A percentile compares a stretch with the other conserved stretches of the same genome.
Conservation (phyloP, 1,284 basidiomycete species). For the Fomitiporia mediterranea region DNA sequence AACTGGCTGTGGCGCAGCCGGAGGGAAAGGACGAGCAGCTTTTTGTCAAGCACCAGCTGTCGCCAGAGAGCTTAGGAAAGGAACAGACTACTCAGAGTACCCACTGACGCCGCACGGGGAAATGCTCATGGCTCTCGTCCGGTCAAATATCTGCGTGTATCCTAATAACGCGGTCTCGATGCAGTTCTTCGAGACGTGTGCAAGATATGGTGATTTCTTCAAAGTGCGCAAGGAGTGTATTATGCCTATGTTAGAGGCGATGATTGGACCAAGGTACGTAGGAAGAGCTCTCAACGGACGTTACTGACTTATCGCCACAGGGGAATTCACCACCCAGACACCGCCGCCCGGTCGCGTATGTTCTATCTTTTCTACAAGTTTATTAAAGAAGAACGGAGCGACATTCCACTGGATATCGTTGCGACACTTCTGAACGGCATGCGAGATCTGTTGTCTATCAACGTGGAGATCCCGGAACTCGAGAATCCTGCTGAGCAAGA, state of each 20-base stretch:
- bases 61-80: constrained; percentile 61
- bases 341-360: constrained; percentile 71
- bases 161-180: constrained; percentile 87
- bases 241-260: constrained; percentile 81
- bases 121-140: constrained; percentile 80
- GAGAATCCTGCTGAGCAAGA: constrained; percentile 59
- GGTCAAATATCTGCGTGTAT: constrained; percentile 79
- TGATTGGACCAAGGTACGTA: constrained; percentile 77
- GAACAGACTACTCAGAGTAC: constrained; percentile 76
- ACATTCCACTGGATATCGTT: constrained; percentile 74
- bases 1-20: constrained; percentile 36
- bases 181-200: constrained; percentile 91
- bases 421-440: constrained; percentile 71
- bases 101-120: constrained; percentile 90
- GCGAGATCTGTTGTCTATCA: constrained; percentile 65
- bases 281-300: background rate
- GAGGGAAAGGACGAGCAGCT: constrained; percentile 69
- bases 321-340: constrained; percentile 81
- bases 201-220: constrained; percentile 96
- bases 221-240: constrained; percentile 86
- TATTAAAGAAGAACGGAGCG: constrained; percentile 79
- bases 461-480: constrained; percentile 60
- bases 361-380: constrained; percentile 95
- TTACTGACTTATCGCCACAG: constrained; percentile 38
- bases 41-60: constrained; percentile 68